Base-by-base conservation (phyloP, 257 asterid genomes). In the Solanum chmielewskii region DNA sequence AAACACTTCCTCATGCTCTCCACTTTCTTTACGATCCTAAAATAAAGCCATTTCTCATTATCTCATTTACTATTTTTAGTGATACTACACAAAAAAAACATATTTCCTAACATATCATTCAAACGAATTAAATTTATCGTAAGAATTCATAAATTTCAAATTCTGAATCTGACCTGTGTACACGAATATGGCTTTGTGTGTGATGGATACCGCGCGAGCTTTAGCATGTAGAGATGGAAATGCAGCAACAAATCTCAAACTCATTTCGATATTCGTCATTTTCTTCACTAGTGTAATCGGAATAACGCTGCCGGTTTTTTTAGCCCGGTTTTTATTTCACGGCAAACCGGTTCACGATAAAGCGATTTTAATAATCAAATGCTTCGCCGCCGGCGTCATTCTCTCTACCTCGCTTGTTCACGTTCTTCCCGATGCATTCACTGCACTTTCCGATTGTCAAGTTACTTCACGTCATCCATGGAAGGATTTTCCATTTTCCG, bases 401-500 rank as follows among this genome's bases (percentile, higher is more conserved):
- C 81, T 91, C 3, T 91, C 93, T 7, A 91, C 93, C 4, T 89
- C 93, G 4, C 89, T 91, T 10, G 91, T 89, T 9, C 93, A 91
- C 69, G 92, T 91, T 11, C 86, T 91, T n/a, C 93, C 93, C 2
- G 92, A 91, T 41, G 93, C 93, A 4, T 91, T 71, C 62, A 87
- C 83, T 71, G 91, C 93, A 0, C 93, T 91, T 14, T 87, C 92
- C 15, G 92, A 91, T 85, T 91, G 92, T 73, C 91, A 91, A 81
- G 90, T 86, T 42, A 75, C 92, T 3, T 89, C 92, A 0, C 86
- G 41, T n/a, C 92, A 91, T 75, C 92, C 92, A 0, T 91, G 92
- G 93, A 89, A 91, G 82, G 93, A 89, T 77, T 91, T 91, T 29
- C 92, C 92, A 4, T 89, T 91, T 23, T 88, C 92, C 7, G 92